phyloP scores from a whole-genome alignment of 1,284 basidiomycete species.

The Trichosporon ovoides region DNA sequence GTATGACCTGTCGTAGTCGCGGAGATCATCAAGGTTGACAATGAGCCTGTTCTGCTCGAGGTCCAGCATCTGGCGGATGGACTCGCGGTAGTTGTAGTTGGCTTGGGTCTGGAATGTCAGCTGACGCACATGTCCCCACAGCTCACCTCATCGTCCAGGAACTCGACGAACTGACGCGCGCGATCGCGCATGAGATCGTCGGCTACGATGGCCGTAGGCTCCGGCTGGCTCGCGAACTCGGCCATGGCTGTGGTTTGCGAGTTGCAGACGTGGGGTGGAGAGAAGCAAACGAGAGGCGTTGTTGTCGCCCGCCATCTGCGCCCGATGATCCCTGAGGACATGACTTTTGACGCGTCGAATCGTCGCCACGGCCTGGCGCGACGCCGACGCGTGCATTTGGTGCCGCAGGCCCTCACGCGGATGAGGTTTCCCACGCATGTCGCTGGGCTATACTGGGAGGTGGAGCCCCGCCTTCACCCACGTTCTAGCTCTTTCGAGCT shows the following conservation, averaged over 20 bases:
- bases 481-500: not conserved
- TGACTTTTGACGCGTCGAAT: not conserved
- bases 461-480: too few relatives aligned
- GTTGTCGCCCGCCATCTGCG: not conserved
- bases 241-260: constrained; percentile 5
- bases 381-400: too few relatives aligned
- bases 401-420: too few relatives aligned
- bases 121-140: not conserved
- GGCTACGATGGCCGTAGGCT: constrained; percentile 38
- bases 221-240: constrained; percentile 14
- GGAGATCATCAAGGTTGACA: constrained; percentile 93
- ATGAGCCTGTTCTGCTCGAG: constrained; percentile 81
- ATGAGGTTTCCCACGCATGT: not conserved
- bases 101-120: constrained; percentile 32
- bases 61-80: constrained; percentile 78
- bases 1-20: constrained; percentile 82
- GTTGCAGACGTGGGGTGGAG: constrained; percentile 1
- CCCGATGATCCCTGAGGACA: not conserved
- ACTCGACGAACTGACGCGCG: constrained; percentile 76
- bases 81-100: constrained; percentile 72
- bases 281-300: not conserved
- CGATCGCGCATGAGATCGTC: constrained; percentile 72
- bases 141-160: constrained; percentile 71
- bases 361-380: too few relatives aligned
- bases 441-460: too few relatives aligned